Evolutionary conservation across 75 land plant genomes (phyloP).

Genomic region (Cunninghamia lanceolata): DNA sequence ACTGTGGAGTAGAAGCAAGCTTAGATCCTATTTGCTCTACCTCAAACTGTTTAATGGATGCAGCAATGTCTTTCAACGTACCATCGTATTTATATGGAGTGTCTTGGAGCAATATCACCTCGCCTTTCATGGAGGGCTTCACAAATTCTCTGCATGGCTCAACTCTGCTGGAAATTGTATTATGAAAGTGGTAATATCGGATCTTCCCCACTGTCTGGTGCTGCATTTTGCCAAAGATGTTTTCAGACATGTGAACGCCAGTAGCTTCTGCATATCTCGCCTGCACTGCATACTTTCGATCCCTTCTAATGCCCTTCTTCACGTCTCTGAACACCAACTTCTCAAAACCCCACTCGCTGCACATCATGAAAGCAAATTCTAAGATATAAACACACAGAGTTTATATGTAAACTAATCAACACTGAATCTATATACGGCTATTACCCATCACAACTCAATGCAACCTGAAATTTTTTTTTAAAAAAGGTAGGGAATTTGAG

Average conservation of each 20-base stretch:
- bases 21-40: conserved; percentile 37
- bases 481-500: too few species aligned
- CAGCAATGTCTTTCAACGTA: conserved; percentile 38
- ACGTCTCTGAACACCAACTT: conserved; percentile 71
- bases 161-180: conserved; percentile 44
- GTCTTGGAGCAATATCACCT: conserved; percentile 24
- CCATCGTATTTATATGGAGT: conserved; percentile 51
- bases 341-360: conserved; percentile 91
- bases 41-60: conserved; percentile 53
- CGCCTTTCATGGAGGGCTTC: conserved; percentile 9
- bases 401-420: too few species aligned
- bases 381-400: neutral
- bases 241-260: conserved; percentile 82
- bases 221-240: conserved; percentile 43
- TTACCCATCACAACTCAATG: too few species aligned
- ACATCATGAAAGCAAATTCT: neutral
- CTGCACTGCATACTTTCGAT: conserved; percentile 86
- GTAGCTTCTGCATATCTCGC: conserved; percentile 66
- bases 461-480: too few species aligned
- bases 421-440: too few species aligned
- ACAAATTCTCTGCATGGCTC: conserved; percentile 65
- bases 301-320: conserved; percentile 58
- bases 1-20: conserved; percentile 5
- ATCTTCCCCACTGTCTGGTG: conserved; percentile 44
- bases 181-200: conserved; percentile 83